Evolutionary conservation across 1,139 yeast species (phyloP).

Genomic region (Scheffersomyces quercinus): DNA sequence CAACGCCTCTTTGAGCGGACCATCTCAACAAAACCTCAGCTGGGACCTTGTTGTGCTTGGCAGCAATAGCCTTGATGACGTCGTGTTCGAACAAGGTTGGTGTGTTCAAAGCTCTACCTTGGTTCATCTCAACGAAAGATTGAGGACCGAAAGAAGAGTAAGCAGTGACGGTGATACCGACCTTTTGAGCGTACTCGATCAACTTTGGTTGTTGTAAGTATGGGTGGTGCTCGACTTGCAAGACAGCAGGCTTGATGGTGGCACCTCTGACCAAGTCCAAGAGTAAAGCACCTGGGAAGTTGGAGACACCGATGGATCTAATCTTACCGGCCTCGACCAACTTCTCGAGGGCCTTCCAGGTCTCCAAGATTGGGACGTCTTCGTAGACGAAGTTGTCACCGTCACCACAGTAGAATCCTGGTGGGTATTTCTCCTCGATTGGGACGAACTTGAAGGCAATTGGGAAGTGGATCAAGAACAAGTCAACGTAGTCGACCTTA

Average conservation of each 20-base stretch:
- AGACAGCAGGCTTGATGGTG: conserved; percentile 71
- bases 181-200: conserved; percentile 59
- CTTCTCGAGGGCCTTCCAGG: conserved; percentile 78
- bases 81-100: conserved; percentile 59
- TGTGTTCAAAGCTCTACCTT: conserved; percentile 51
- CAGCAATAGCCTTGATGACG: conserved; percentile 53
- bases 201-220: conserved; percentile 77
- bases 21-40: conserved; percentile 75
- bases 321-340: conserved; percentile 60
- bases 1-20: conserved; percentile 75
- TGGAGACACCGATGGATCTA: conserved; percentile 80
- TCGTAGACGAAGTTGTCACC: conserved; percentile 59
- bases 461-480: conserved; percentile 81
- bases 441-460: conserved; percentile 73
- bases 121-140: conserved; percentile 61
- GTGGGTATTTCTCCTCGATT: conserved; percentile 72
- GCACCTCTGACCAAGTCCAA: conserved; percentile 75
- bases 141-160: conserved; percentile 87
- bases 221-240: conserved; percentile 93
- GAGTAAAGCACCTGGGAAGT: conserved; percentile 69
- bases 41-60: conserved; percentile 49
- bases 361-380: conserved; percentile 70
- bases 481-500: conserved; percentile 67
- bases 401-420: conserved; percentile 68
- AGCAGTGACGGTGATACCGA: conserved; percentile 72